Evolutionary conservation across 148 eudicot genomes (phyloP).

Genomic region (Talinum fruticosum): DNA sequence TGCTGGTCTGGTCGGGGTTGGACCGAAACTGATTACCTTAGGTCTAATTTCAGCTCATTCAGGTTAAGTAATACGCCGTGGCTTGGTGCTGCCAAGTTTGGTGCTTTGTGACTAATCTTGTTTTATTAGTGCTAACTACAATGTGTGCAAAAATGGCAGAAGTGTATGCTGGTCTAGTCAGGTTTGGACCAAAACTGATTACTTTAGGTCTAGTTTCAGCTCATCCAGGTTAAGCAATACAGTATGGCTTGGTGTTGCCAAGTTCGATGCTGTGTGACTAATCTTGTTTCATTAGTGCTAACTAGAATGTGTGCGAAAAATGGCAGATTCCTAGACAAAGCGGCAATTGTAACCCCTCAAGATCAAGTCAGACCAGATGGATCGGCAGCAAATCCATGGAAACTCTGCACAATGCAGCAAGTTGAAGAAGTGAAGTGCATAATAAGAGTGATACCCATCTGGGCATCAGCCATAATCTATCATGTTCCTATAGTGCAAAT

Average conservation of each 20-base stretch:
- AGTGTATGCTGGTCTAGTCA: too few species aligned
- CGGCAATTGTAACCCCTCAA: constrained; percentile 35
- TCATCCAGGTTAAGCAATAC: not conserved
- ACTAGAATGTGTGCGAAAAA: constrained; percentile 2
- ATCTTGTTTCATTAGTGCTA: not conserved
- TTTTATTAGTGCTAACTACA: not conserved
- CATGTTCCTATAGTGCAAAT: constrained; percentile 38
- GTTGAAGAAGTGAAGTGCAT: constrained; percentile 75
- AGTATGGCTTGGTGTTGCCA: not conserved
- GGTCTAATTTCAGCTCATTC: not conserved
- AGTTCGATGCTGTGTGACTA: not conserved
- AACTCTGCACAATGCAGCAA: constrained; percentile 60
- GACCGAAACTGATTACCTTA: not conserved
- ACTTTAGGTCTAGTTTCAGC: not conserved
- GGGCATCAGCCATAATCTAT: constrained; percentile 58
- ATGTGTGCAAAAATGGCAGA: constrained; percentile 27
- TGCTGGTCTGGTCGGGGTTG: not conserved
- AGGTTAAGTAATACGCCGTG: not conserved
- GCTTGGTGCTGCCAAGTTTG: not conserved
- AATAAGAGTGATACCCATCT: constrained; percentile 57
- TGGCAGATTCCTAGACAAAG: constrained; percentile 55
- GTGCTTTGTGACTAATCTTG: not conserved
- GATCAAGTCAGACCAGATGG: constrained; percentile 56
- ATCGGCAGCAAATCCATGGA: constrained; percentile 58
- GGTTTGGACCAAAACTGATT: not conserved